Evolutionary conservation across 208 protist genomes (phyloP), one percentile per base, ranked within the genome.

Genomic region (Porcisia deanei): DNA sequence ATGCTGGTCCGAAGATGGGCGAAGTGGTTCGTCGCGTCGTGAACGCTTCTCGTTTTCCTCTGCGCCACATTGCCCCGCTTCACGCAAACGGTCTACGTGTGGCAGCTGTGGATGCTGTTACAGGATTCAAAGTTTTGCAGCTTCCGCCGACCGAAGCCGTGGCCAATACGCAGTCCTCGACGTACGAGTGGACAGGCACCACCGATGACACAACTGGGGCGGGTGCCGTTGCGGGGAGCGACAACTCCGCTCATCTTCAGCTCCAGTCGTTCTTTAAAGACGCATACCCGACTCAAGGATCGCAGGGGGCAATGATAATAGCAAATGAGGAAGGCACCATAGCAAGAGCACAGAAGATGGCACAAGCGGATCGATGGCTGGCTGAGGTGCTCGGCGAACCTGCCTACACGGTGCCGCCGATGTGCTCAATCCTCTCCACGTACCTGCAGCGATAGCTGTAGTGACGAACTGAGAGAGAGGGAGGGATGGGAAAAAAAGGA

Each of bases 401-500:
- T 25, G 80, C 90, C 8, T 96, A 95, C 83, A 92, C 90, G 9
- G 88, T 82, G 25, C 90, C 92, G 14, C 88, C 90, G 7, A 94
- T 95, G 88, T 91, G 86, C 72, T 73, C 84, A 4, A 77, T 94
- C 45, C 86, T 96, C 22, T 88, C 90, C 0, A 87, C 79, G 20
- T 96, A 94, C 53, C 75, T 96, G 18, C 83, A 85, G 65, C 84
- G 85, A 10, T 71, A 78, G 20, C 30, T 54, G 39, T 78, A 71
- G 52, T 47, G 22, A 10, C 22, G 63, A 12, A 16, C 25, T n/a
- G 41, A 52, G 39, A 67, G 39, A 67, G 22, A 5, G 9, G n/a
- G 18, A 16, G 60, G 20, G 41, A 1, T 3, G 18, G 25, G 0
- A n/a, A 34, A 22, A 47, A n/a, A 8, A 52, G 22, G 5, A 9